phyloP scores from a whole-genome alignment of 2,329 filamentous ascomycete genomes.

The Fusarium marasasianum region DNA sequence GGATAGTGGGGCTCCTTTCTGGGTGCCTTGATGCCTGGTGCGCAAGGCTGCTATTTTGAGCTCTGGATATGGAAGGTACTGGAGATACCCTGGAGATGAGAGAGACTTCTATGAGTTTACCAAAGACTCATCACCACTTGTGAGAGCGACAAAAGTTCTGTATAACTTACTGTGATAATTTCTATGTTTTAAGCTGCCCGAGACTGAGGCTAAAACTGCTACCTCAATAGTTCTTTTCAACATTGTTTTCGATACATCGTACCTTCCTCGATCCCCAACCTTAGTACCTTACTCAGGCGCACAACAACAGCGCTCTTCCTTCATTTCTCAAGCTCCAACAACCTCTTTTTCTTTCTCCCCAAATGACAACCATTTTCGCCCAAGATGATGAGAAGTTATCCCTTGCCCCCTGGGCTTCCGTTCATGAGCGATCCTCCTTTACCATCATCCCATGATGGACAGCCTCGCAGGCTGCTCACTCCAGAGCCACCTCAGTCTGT shows the following conservation, averaged over 20 bases:
- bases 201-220: background rate
- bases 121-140: no score
- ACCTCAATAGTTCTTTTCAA: background rate
- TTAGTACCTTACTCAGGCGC: fast-evolving
- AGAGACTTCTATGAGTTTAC: no score
- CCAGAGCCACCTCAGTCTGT: background rate
- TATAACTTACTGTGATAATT: no score
- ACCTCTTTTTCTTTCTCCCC: background rate
- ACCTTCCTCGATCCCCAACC: background rate
- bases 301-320: background rate
- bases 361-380: fast-evolving
- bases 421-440: background rate
- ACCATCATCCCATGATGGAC: background rate
- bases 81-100: background rate
- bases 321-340: no score
- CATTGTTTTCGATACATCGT: background rate
- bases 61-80: no score
- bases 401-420: background rate
- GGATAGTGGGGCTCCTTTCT: constrained; percentile 32
- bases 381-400: background rate
- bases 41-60: constrained; percentile 17
- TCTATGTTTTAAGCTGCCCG: background rate
- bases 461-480: background rate
- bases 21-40: constrained; percentile 28
- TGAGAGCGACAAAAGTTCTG: no score